A percentile compares a stretch with the other conserved stretches of the same genome.
Evolutionary conservation across 768 basidiomycete species (phyloP).

Genomic region (Amanita inopinata): DNA sequence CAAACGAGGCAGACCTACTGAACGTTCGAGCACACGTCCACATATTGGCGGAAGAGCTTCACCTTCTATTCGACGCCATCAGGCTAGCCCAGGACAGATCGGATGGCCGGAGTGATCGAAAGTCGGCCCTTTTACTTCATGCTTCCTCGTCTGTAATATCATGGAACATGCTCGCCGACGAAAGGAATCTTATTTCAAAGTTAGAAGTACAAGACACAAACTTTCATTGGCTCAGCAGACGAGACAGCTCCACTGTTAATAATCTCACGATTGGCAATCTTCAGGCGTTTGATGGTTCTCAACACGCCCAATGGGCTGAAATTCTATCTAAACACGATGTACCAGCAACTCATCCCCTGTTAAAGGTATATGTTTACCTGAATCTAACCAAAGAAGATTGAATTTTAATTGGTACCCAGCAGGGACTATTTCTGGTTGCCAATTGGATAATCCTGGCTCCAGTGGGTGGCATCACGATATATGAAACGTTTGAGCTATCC

Average conservation of each 20-base stretch:
- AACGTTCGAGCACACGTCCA: conserved; percentile 66
- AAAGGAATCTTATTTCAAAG: conserved; percentile 69
- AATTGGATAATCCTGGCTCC: conserved; percentile 82
- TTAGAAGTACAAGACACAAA: conserved; percentile 71
- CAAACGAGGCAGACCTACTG: conserved; percentile 45
- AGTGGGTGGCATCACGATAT: conserved; percentile 88
- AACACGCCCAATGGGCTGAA: conserved; percentile 77
- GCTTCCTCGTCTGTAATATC: conserved; percentile 81
- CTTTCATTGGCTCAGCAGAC: conserved; percentile 77
- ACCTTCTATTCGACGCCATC: conserved; percentile 79
- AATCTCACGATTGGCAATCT: conserved; percentile 67
- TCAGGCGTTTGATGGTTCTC: conserved; percentile 78
- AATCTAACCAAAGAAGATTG: neutral
- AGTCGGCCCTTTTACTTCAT: conserved; percentile 72
- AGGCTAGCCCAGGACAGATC: conserved; percentile 72
- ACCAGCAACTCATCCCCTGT: conserved; percentile 56
- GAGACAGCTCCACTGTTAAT: conserved; percentile 81
- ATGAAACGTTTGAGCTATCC: conserved; percentile 70
- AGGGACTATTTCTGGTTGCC: conserved; percentile 63
- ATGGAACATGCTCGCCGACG: conserved; percentile 82
- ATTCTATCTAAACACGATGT: conserved; percentile 75
- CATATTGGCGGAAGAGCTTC: conserved; percentile 68
- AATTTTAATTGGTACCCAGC: conserved; percentile 28
- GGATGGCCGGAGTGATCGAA: conserved; percentile 56
- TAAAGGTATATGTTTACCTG: conserved; percentile 40